Base-by-base conservation (phyloP, 2,329 filamentous ascomycete species). In the Aspergillus pseudoterreus region DNA sequence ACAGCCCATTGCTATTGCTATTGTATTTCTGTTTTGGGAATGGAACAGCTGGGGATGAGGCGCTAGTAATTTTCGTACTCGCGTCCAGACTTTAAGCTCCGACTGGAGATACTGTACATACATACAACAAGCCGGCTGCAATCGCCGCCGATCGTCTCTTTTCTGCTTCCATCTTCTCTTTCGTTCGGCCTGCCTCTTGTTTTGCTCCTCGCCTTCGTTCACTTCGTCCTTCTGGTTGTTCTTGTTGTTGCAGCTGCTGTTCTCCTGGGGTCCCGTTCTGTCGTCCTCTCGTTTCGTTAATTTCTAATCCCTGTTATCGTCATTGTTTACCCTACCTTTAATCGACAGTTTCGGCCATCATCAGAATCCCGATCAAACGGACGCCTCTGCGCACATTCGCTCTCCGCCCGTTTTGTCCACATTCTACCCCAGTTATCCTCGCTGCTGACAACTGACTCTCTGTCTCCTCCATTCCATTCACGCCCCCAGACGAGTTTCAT, bases 1-100 rank as follows among this genome's bases (percentile, higher is more conserved):
- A 30, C 27, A 30, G 27, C 27, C 27, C 27, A 30, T 30, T 30
- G 27, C 27, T 30, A 30, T 30, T 30, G 27, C 27, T 30, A 30
- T 30, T 30, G 27, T 10, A 30, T 30, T 15, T 17, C 35, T 38
- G 35, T 17, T 38, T 38, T 38, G 35, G 35, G 35, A 17, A 27
- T n/a, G 24, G n/a, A 15, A 14, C 27, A 6, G 22, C 27, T 17
- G 41, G 27, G 41, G 41, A 24, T 24, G 11, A 10, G 41, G 12
- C 41, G 3, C 12, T 43, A 12, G 55, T 57, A 57, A 57, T 57
- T 57, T 56, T 57, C 50, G 33, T 51, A 36, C 24, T n/a, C 8
- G 3, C 44, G 6, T 30, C 15, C 47, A 41, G 6, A 51, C 50
- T 42, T 42, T 46, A 56, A 54, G 49, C 50, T 47, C 27, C 27